phyloP scores from a whole-genome alignment of 2,329 filamentous ascomycete genomes.

The Microdochium bolleyi region DNA sequence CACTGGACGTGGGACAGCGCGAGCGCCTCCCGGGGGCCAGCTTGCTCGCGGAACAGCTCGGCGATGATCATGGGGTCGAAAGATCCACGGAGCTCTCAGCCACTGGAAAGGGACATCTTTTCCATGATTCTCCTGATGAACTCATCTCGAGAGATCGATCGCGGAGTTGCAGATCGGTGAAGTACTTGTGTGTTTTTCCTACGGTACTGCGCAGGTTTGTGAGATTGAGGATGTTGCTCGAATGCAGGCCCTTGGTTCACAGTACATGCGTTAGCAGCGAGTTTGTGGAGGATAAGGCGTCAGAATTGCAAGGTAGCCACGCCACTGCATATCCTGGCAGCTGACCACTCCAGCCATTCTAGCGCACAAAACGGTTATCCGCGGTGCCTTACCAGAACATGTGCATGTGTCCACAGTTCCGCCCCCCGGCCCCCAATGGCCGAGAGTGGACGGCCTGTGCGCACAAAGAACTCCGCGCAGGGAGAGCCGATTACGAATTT shows the following conservation, averaged over 20 bases:
- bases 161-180: background rate
- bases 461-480: background rate
- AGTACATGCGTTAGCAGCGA: background rate
- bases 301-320: background rate
- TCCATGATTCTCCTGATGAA: background rate
- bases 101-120: too few species aligned
- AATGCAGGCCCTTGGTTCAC: background rate
- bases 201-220: background rate
- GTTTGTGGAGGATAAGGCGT: background rate
- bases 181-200: background rate
- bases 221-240: background rate
- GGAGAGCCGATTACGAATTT: background rate
- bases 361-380: background rate
- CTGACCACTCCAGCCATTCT: background rate
- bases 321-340: background rate
- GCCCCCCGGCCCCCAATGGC: background rate
- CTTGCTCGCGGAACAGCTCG: too few species aligned
- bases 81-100: too few species aligned
- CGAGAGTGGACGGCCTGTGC: background rate
- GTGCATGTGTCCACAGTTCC: background rate
- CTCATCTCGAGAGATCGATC: background rate
- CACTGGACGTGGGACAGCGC: background rate
- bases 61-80: too few species aligned
- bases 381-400: background rate
- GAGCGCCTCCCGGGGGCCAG: background rate